Percentiles rank a stretch among this genome's conserved stretches.
Conservation (phyloP, 2,329 filamentous ascomycete species). For the Bipolaris gigantea region DNA sequence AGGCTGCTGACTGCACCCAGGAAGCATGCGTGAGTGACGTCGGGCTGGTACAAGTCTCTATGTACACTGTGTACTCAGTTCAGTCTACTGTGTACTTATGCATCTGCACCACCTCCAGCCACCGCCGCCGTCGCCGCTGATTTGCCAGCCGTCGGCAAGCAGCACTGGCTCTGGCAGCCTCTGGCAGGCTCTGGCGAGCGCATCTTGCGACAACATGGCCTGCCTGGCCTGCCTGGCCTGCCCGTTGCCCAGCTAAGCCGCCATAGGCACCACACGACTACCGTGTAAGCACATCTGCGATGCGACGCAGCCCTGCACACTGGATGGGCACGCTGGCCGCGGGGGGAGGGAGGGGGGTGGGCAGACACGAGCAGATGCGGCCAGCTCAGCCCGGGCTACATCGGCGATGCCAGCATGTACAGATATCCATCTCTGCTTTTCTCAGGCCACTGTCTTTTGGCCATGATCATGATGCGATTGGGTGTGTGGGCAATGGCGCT, state of each 20-base stretch:
- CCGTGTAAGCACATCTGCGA: conserved; percentile 20
- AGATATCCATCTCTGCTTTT: too few relatives aligned
- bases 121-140: not conserved
- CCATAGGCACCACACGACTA: conserved; percentile 2
- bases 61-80: too few relatives aligned
- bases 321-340: not conserved
- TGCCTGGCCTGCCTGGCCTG: not conserved
- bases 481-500: not conserved
- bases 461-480: not conserved
- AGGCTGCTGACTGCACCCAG: not conserved
- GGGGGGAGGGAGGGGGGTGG: not conserved
- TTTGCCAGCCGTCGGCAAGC: not conserved
- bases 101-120: not conserved
- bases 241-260: not conserved
- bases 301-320: conserved; percentile 8
- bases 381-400: not conserved
- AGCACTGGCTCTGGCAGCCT: not conserved
- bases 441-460: not conserved
- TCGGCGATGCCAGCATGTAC: not conserved
- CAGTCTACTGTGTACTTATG: too few relatives aligned
- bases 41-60: not conserved
- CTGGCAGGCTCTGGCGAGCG: not conserved
- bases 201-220: not conserved
- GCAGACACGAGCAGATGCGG: not conserved
- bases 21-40: not conserved